Evolutionary conservation across 805 yeast species (phyloP).

Genomic region (Ascoidea tarda): DNA sequence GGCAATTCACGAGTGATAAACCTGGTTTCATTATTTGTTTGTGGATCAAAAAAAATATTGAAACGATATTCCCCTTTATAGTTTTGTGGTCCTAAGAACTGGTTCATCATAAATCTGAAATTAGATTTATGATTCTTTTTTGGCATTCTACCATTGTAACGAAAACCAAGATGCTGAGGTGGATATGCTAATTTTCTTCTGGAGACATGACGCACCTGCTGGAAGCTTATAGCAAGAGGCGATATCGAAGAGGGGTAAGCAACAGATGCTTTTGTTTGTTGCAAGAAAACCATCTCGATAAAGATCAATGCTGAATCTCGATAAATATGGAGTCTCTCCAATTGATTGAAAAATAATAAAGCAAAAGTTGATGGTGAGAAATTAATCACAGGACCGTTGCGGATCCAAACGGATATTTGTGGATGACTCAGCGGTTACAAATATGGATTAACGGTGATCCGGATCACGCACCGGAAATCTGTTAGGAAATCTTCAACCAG

Average conservation of each 20-base stretch:
- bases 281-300: not conserved
- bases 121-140: constrained; percentile 32
- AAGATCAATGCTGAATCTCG: no score
- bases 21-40: constrained; percentile 56
- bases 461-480: no score
- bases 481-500: no score
- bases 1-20: constrained; percentile 48
- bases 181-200: constrained; percentile 42
- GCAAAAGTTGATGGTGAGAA: no score
- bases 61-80: constrained; percentile 67
- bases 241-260: not conserved
- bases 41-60: constrained; percentile 62
- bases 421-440: no score
- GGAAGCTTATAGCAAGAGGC: constrained; percentile 2
- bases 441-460: no score
- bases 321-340: no score
- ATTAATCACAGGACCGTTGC: no score
- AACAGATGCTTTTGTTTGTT: not conserved
- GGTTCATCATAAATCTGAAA: constrained; percentile 49
- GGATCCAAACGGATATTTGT: no score
- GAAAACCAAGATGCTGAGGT: constrained; percentile 5
- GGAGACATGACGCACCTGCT: constrained; percentile 31
- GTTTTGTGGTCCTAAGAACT: constrained; percentile 74
- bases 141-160: constrained; percentile 28
- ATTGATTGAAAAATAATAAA: no score